These are phyloP conservation scores for Talaromyces sp. DNA, from an alignment of 2,329 filamentous ascomycete species.

Conservation along the genomic window DNA sequence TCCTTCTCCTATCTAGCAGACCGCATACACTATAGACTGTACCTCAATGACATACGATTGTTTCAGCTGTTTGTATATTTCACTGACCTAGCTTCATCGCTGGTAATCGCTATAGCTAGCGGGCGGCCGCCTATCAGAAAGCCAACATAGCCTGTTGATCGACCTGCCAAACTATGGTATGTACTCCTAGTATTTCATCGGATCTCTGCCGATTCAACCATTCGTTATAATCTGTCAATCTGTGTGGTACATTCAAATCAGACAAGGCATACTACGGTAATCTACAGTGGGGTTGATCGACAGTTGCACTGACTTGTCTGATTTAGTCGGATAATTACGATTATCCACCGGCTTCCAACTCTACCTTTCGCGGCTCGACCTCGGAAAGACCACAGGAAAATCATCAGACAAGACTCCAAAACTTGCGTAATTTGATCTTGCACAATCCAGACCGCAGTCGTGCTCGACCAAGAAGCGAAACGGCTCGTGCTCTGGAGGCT, in stretches of 20 bases:
- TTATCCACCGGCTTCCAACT: slow-evolving; percentile 39
- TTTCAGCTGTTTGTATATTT: neutral
- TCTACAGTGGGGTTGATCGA: neutral
- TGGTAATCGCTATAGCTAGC: slow-evolving; percentile 1
- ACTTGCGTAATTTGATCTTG: slow-evolving; percentile 38
- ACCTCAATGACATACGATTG: neutral
- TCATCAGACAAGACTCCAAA: slow-evolving; percentile 28
- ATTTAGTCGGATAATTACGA: slow-evolving; percentile 44
- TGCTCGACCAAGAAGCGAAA: slow-evolving; percentile 27
- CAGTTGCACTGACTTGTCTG: slow-evolving; percentile 22
- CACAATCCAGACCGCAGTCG: slow-evolving; percentile 28
- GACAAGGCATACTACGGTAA: neutral
- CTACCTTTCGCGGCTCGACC: slow-evolving; percentile 25
- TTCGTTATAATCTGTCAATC: neutral
- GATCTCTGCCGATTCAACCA: neutral
- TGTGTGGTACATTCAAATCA: neutral
- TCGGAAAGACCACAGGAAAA: slow-evolving; percentile 25
- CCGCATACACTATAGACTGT: neutral
- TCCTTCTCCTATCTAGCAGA: neutral
- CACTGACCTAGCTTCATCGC: neutral
- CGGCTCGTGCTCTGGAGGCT: slow-evolving; percentile 36
- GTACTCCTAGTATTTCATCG: neutral
- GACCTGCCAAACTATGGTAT: neutral
- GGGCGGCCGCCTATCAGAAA: neutral
- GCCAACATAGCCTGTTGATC: neutral